These are phyloP conservation scores for Cyberlindnera maritima DNA, from an alignment of 805 yeast species.

Conservation along the genomic window DNA sequence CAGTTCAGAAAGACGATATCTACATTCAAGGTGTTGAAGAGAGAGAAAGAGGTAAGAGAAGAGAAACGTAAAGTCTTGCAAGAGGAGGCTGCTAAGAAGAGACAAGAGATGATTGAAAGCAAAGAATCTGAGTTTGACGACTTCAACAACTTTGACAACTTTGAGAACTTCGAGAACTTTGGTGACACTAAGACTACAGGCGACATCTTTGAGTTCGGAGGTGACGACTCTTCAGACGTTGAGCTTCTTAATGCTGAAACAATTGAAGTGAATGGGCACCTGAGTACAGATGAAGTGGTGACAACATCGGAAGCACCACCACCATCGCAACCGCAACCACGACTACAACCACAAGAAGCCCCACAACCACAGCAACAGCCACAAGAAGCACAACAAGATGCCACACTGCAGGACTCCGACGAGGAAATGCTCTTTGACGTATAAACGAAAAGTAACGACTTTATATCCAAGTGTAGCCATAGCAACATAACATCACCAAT, in stretches of 20 bases:
- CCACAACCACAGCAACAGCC: too few relatives aligned
- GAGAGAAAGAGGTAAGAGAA: conserved; percentile 31
- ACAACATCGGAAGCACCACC: too few relatives aligned
- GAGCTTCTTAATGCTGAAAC: background rate
- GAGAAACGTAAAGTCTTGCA: conserved; percentile 20
- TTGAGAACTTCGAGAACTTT: conserved; percentile 33
- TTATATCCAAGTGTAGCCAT: too few relatives aligned
- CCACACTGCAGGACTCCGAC: too few relatives aligned
- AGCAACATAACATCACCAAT: background rate
- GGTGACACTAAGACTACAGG: conserved; percentile 20
- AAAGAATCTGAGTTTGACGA: conserved; percentile 10
- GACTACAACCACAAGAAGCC: too few relatives aligned
- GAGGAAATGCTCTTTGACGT: too few relatives aligned
- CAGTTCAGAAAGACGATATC: conserved; percentile 31
- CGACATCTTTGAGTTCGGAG: background rate
- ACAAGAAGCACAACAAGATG: too few relatives aligned
- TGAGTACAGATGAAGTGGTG: too few relatives aligned
- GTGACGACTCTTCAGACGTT: background rate
- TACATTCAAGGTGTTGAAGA: conserved; percentile 33
- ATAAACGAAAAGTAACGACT: too few relatives aligned
- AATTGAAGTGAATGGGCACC: too few relatives aligned
- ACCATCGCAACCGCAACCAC: background rate
- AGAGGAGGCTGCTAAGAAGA: conserved; percentile 13
- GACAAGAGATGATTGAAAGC: conserved; percentile 7
- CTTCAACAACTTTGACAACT: conserved; percentile 19